Evolutionary conservation across 2,329 filamentous ascomycete species (phyloP), one percentile per base, ranked within the genome.

Genomic region (Sclerotinia borealis): DNA sequence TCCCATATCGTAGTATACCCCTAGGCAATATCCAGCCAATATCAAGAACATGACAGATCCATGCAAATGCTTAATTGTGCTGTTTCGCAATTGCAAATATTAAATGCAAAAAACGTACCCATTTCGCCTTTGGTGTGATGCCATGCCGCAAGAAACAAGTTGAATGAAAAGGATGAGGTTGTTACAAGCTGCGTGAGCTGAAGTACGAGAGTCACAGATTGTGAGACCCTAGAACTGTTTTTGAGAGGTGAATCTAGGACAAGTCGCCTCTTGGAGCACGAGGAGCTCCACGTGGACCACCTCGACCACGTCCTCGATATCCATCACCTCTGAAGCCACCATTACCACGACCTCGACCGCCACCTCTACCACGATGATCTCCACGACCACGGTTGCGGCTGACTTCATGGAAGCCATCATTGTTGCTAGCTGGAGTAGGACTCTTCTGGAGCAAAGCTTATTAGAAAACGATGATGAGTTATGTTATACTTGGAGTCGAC

Each of bases 401-500:
- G 13, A 92, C 89, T 71, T 88, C 85, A 65, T 88, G 86, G 80
- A 92, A 92, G 29, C 89, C 89, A 71, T 91, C 89, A 68, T 81
- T 80, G 56, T 81, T 78, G 54, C 77, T 76, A 39, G 76, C 72
- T 27, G 73, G 61, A 55, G 72, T 67, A 50, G 74, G 64, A 59
- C 68, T 45, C 76, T 66, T 73, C 81, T 79, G n/a, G 10, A 58
- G 13, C 48, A 13, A 62, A 36, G 47, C n/a, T 29, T 15, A 25
- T 22, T 51, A 52, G 41, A 29, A 8, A 27, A 49, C 27, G 27
- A 22, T 13, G 10, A 7, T 58, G 52, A 27, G n/a, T 25, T 19
- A 25, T 48, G 27, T 39, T 34, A 13, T n/a, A n/a, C 4, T 37
- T 15, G 43, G 59, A 27, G 29, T 71, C 77, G 68, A 72, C 78